A percentile compares a stretch with the other conserved stretches of the same genome.
phyloP scores from a whole-genome alignment of 2,329 filamentous ascomycete species.

The Fusarium xylarioides region DNA sequence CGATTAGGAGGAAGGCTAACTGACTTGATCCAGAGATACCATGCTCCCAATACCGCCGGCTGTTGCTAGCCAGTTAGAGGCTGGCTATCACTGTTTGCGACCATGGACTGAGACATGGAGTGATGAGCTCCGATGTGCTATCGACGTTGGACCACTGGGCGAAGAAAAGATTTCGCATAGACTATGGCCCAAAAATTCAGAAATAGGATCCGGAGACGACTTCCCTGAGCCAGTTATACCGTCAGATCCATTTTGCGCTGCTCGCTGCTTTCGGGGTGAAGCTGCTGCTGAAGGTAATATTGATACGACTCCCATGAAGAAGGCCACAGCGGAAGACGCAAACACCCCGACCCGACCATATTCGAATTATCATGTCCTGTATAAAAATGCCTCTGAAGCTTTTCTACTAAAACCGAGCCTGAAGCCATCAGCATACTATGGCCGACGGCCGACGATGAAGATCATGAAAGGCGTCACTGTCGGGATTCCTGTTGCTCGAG shows the following conservation, averaged over 20 bases:
- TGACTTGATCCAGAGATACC: conserved; percentile 67
- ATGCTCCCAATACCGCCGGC: conserved; percentile 88
- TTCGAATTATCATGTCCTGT: conserved; percentile 83
- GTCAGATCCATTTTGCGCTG: conserved; percentile 66
- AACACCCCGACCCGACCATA: conserved; percentile 65
- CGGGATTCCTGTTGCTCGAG: conserved; percentile 87
- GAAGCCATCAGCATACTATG: conserved; percentile 85
- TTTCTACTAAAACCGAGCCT: conserved; percentile 88
- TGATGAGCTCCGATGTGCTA: conserved; percentile 88
- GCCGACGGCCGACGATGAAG: conserved; percentile 80
- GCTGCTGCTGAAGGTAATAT: conserved; percentile 64
- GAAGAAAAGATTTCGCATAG: conserved; percentile 90
- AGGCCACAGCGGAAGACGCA: conserved; percentile 49
- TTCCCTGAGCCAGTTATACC: conserved; percentile 55
- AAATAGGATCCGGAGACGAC: conserved; percentile 29
- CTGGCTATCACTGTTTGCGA: conserved; percentile 85
- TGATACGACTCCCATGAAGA: conserved; percentile 45
- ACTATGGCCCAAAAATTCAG: conserved; percentile 74
- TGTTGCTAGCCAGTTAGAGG: conserved; percentile 91
- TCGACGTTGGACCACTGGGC: conserved; percentile 87
- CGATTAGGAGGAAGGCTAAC: background rate
- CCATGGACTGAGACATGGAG: conserved; percentile 94
- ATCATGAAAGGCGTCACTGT: conserved; percentile 85
- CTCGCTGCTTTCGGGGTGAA: conserved; percentile 67
- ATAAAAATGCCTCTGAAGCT: conserved; percentile 78